Evolutionary conservation across 345 rosid genomes (phyloP), one percentile per base, ranked within the genome.

Genomic region (Camelina laxa): DNA sequence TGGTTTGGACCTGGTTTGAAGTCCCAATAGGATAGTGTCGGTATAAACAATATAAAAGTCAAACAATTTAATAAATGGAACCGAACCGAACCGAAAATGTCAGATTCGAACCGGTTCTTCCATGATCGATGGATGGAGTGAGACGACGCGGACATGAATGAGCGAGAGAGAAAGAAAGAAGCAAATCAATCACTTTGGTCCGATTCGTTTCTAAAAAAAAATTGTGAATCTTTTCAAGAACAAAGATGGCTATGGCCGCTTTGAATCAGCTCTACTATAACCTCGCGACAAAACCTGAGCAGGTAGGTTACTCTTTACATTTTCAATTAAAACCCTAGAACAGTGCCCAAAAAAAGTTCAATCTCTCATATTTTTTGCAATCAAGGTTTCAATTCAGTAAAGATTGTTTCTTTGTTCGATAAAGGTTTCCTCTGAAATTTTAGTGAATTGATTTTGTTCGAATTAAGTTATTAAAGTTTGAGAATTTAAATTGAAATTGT

Each of bases 201-300:
- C 21, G 50, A 63, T 63, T 71, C 45, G 49, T 60, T 73, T 65
- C 61, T 67, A 31, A 44, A 61, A 22, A 35, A 33, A 33, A 33
- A 33, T 2, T 33, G 33, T 22, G 65, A 54, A 44, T 76, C 20
- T 75, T 53, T 3, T 27, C 30, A 35, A 12, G 58, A 61, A 15
- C 16, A 36, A 58, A 47, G n/a, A 77, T 77, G 80, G 72, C 80
- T 38, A n/a, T 70, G 12, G 3, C 30, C 1, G 75, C 80, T 4
- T 39, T 77, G 76, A 57, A 14, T 27, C 47, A 77, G 67, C 76
- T 77, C 55, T 77, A 56, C 22, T 4, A 0, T 38, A 61, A 12
- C 31, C 80, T 76, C 55, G 66, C 71, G 1, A 7, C 50, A 11
- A 76, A 76, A 56, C 67, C 80, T 3, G 72, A 77, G 13, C 19